These are phyloP conservation scores for Desmodesmus armatus DNA, from an alignment of 139 green algal species.

Conservation along the genomic window DNA sequence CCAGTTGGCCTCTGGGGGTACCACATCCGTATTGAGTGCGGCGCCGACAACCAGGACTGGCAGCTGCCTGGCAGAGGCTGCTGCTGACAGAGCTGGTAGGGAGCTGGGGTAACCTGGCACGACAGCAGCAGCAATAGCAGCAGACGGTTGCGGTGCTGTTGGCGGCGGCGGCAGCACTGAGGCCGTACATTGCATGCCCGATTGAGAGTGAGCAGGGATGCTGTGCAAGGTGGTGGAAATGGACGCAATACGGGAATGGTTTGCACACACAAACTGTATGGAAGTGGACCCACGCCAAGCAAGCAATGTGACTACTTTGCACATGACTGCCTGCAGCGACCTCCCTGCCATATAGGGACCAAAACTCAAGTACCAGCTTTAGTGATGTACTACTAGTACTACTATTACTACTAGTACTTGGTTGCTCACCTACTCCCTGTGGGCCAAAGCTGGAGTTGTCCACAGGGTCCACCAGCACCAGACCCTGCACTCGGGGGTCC, in stretches of 20 bases:
- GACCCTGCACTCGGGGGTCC: slow-evolving; percentile 55
- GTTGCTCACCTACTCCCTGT: slow-evolving; percentile 27
- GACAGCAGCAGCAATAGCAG: no score
- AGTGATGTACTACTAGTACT: background rate
- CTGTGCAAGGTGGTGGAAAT: no score
- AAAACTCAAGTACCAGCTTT: slow-evolving; percentile 32
- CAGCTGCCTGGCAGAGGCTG: slow-evolving; percentile 37
- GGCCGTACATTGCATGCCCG: no score
- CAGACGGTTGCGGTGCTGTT: slow-evolving; percentile 16
- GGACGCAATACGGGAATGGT: no score
- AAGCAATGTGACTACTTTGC: no score
- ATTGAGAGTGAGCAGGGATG: no score
- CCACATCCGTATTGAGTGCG: slow-evolving; percentile 47
- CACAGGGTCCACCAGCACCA: slow-evolving; percentile 63
- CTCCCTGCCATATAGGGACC: no score
- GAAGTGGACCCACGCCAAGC: no score
- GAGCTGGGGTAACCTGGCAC: no score
- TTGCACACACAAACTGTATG: no score
- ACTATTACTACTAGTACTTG: no score
- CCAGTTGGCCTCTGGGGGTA: slow-evolving; percentile 30
- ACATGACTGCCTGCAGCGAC: no score
- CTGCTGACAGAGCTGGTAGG: slow-evolving; percentile 43
- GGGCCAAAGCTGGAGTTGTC: slow-evolving; percentile 62
- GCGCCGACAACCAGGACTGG: slow-evolving; percentile 58
- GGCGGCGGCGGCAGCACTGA: background rate